Base-by-base conservation (phyloP, 2,329 filamentous ascomycete genomes). In the Xylaria sp. region DNA sequence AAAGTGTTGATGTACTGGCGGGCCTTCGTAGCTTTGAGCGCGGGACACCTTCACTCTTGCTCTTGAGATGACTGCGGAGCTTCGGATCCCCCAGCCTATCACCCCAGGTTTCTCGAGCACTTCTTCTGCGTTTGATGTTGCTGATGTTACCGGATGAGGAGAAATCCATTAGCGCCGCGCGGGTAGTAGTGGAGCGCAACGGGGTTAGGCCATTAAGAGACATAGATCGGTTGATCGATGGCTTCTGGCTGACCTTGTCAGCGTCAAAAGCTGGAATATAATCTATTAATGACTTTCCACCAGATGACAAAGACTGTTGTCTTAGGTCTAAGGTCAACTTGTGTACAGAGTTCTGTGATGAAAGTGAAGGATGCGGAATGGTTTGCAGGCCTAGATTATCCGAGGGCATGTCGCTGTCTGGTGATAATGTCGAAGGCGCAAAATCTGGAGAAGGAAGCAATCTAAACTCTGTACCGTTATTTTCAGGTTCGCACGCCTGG, bases 101-200 rank as follows among this genome's bases (percentile, higher is more conserved):
- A 5, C 73, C 72, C 72, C 75, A 74, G 17, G 75, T 74, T 66
- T 76, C 74, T 53, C 75, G 65, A 58, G 39, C 29, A 45, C 55
- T 67, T 11, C 29, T 36, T 49, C 25, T 63, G 27, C 54, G 20
- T 53, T 27, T 49, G 25, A 42, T 27, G 20, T 50, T 22, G 20
- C 59, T 58, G 6, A 29, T 44, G 25, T 56, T 39, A 17, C 45
- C 22, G 25, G 42, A 55, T 42, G 61, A 25, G 17, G 45, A 60
- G 7, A 54, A 61, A 10, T 63, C 58, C 20, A 42, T 45, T 9
- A 69, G 70, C 22, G 56, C 44, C n/a, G 59, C 60, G 22, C 55
- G 61, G 10, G 65, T 62, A 49, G 69, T 55, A 38, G 62, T 59
- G 20, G 66, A 65, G 27, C 65, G 63, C 20, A 69, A 65, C 9